Evolutionary conservation across 306 rosid species (phyloP).

Genomic region (Glycine soja): DNA sequence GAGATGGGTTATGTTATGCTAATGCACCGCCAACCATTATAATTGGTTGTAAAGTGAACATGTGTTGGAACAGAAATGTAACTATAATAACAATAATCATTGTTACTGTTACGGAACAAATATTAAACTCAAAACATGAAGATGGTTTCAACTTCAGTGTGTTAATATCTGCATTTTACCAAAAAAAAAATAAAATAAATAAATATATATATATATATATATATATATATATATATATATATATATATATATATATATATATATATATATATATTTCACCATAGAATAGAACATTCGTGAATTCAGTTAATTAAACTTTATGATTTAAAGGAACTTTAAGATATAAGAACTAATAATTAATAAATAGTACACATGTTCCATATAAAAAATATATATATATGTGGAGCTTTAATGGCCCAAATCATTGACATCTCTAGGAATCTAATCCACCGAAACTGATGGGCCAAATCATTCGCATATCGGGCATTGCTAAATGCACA

Average conservation of each 20-base stretch:
- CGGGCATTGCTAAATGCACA: neutral
- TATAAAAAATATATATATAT: too few relatives aligned
- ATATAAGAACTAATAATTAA: neutral
- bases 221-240: neutral
- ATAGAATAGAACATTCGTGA: neutral
- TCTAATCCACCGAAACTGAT: neutral
- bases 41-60: neutral
- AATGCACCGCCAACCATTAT: slow-evolving; percentile 6
- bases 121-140: neutral
- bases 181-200: neutral
- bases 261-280: neutral
- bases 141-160: neutral
- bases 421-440: neutral
- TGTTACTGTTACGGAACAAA: neutral
- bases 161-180: neutral
- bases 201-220: too few relatives aligned
- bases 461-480: neutral
- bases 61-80: neutral
- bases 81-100: neutral
- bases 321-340: neutral
- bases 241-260: too few relatives aligned
- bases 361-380: too few relatives aligned
- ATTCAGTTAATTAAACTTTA: neutral
- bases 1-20: slow-evolving; percentile 22
- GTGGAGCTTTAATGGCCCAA: neutral